These are phyloP conservation scores for Styphnolobium japonicum DNA, from an alignment of 306 rosid species.

Conservation along the genomic window DNA sequence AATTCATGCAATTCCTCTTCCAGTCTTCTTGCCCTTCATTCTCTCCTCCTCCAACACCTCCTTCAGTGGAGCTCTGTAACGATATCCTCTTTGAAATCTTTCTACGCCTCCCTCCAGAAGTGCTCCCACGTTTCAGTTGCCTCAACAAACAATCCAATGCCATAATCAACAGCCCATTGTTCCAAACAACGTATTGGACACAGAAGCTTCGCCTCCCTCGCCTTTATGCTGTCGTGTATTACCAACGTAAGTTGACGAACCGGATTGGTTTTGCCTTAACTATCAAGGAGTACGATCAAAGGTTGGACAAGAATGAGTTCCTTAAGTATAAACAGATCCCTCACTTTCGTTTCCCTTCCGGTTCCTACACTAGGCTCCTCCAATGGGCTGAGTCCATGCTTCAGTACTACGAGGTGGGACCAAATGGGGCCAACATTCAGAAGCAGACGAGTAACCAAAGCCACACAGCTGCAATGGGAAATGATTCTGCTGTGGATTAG, in stretches of 20 bases:
- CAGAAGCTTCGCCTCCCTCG: slow-evolving; percentile 23
- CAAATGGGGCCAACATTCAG: not conserved
- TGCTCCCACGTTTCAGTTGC: slow-evolving; percentile 14
- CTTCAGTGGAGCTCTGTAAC: not conserved
- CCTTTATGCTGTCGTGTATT: slow-evolving; percentile 21
- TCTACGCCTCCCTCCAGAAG: slow-evolving; percentile 19
- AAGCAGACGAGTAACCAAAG: not conserved
- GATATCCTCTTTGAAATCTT: slow-evolving; percentile 30
- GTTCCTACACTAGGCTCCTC: not conserved
- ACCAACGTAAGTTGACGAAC: slow-evolving; percentile 10
- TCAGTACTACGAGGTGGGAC: not conserved
- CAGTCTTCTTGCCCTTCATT: not conserved
- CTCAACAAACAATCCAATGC: slow-evolving; percentile 15
- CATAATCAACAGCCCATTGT: slow-evolving; percentile 19
- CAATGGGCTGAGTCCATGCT: slow-evolving; percentile 18
- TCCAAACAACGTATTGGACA: slow-evolving; percentile 28
- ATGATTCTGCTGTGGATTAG: not conserved
- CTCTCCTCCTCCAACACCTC: not conserved
- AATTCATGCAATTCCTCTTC: not conserved
- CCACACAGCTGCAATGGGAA: not conserved
- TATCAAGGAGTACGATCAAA: not conserved
- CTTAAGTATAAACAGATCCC: not conserved
- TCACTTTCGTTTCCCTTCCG: not conserved
- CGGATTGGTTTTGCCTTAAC: not conserved
- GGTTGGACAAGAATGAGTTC: not conserved